These are phyloP conservation scores for Dactylonectria estremocensis DNA, from an alignment of 2,329 filamentous ascomycete genomes.

Conservation along the genomic window DNA sequence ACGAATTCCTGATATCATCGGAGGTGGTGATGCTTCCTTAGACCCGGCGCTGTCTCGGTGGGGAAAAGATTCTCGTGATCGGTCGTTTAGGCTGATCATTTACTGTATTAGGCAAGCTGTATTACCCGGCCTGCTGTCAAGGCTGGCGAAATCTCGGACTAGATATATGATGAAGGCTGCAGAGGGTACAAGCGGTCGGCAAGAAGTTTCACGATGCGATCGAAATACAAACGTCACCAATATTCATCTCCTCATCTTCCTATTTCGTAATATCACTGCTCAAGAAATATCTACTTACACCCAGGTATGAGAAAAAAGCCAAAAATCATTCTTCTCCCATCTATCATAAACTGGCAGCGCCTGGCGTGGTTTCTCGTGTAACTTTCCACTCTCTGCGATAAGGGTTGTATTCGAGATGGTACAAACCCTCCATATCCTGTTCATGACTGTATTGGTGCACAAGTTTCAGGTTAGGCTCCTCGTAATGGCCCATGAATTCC, in stretches of 20 bases:
- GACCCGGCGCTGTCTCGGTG: neutral
- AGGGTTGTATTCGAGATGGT: conserved; percentile 36
- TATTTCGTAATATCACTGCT: too few relatives aligned
- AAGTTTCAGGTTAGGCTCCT: conserved; percentile 56
- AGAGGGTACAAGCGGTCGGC: too few relatives aligned
- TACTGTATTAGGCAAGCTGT: neutral
- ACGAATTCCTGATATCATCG: neutral
- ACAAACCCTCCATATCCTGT: neutral
- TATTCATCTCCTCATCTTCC: too few relatives aligned
- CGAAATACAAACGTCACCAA: too few relatives aligned
- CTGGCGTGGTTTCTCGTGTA: neutral
- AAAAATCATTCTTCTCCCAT: neutral
- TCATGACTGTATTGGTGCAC: neutral
- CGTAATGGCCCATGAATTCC: conserved; percentile 65
- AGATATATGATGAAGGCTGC: too few relatives aligned
- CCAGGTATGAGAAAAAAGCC: neutral
- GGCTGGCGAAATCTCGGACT: too few relatives aligned
- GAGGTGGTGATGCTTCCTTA: neutral
- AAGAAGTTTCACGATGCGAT: too few relatives aligned
- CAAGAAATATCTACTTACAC: too few relatives aligned
- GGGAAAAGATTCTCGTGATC: neutral
- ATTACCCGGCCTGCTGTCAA: neutral
- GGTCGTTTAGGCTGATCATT: neutral
- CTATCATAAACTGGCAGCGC: neutral
- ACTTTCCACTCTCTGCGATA: conserved; percentile 31